phyloP scores from a whole-genome alignment of 1,284 basidiomycete species.

The Ustilago xerochloae region DNA sequence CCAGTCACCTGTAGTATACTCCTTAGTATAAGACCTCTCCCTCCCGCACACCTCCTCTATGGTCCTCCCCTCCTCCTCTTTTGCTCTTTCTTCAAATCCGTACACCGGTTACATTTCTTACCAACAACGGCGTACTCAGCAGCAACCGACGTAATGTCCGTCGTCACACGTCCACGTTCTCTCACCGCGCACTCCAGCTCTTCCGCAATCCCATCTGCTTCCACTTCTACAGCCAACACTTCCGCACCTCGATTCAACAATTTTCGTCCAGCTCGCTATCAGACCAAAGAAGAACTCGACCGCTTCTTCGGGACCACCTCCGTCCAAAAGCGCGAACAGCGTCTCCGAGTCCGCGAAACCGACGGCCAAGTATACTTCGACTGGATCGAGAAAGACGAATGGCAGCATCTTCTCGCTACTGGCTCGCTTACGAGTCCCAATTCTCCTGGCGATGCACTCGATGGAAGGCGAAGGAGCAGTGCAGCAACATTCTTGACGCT shows the following conservation, averaged over 20 bases:
- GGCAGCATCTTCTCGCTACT: slow-evolving; percentile 22
- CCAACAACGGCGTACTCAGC: no score
- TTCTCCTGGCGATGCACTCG: not conserved
- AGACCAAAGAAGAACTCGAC: slow-evolving; percentile 51
- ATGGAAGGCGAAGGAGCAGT: slow-evolving; percentile 15
- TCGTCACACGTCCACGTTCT: slow-evolving; percentile 16
- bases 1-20: no score
- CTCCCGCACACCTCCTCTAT: not conserved
- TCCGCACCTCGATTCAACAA: slow-evolving; percentile 11
- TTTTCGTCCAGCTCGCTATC: slow-evolving; percentile 49
- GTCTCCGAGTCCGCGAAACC: slow-evolving; percentile 35
- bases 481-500: slow-evolving; percentile 17
- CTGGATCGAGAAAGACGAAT: slow-evolving; percentile 40
- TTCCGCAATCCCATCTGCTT: not conserved
- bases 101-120: not conserved
- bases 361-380: slow-evolving; percentile 50
- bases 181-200: slow-evolving; percentile 3
- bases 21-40: not conserved
- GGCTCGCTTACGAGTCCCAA: slow-evolving; percentile 5
- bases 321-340: slow-evolving; percentile 37
- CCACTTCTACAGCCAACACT: not conserved
- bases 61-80: not conserved
- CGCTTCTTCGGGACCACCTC: slow-evolving; percentile 48
- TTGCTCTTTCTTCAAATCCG: not conserved
- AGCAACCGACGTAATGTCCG: slow-evolving; percentile 7